Base-by-base conservation (phyloP, 192 early-diverging fungal species). In the Diversispora eburnea region DNA sequence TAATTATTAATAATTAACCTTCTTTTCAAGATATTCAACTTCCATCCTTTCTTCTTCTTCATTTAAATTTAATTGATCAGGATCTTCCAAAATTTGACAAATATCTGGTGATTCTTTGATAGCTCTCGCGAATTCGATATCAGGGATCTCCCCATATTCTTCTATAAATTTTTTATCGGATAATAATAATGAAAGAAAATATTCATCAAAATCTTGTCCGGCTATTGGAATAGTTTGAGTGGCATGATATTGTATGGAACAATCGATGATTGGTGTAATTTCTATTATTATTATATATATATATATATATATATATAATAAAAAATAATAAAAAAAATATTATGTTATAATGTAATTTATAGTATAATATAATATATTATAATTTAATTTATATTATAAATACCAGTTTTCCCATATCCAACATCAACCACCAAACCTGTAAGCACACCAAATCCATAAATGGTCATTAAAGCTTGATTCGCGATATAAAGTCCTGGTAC, bases 381-480 rank as follows among this genome's bases (percentile, higher is more conserved):
- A 33, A 33, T 33, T 33, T 33, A 33, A 33, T 33, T 33, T 33
- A 33, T 33, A 39, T 47, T 42, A 63, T 63, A 61, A 71, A 46
- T 80, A 91, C 90, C 89, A 49, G 92, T 96, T 9, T 81, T 87
- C 42, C 88, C 81, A 70, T 97, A 90, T 20, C 97, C 97, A 83
- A 99, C 88, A 77, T 99, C 95, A 49, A 98, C 86, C 43, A 98
- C 91, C 0, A 97, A 75, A 20, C 94, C 97, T 4, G 89, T 91
- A 5, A 90, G 80, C 8, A 87, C 75, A 42, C 89, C 92, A 72
- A 88, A 88, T 5, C 91, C 95, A 76, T 91, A 98, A 8, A 94
- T 74, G 0, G 91, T 86, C 75, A 92, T 80, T 58, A 96, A 81
- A 9, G 95, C 92, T 75, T 95, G 92, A 60, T 95, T 93, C 22